These are phyloP conservation scores for Fonsecaea erecta DNA, from an alignment of 2,329 filamentous ascomycete species.

Conservation along the genomic window DNA sequence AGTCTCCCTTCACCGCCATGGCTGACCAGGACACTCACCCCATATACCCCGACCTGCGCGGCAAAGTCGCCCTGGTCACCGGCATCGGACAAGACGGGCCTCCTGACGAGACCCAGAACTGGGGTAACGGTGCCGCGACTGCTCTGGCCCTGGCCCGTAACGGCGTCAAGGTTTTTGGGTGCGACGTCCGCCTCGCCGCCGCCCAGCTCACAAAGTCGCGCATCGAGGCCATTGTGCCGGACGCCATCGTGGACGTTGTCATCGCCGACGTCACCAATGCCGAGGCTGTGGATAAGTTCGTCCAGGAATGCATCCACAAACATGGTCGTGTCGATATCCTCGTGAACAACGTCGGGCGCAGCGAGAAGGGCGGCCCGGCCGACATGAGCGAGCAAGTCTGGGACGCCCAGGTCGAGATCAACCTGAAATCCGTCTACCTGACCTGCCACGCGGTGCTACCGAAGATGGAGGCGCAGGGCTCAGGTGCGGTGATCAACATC, in stretches of 20 bases:
- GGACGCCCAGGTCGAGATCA: slow-evolving; percentile 60
- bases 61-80: slow-evolving; percentile 29
- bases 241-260: slow-evolving; percentile 26
- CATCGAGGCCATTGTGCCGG: slow-evolving; percentile 17
- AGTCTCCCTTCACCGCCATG: neutral
- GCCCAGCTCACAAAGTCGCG: slow-evolving; percentile 22
- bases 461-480: slow-evolving; percentile 57
- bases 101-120: slow-evolving; percentile 13
- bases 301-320: slow-evolving; percentile 57
- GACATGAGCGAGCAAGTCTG: slow-evolving; percentile 56
- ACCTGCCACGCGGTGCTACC: slow-evolving; percentile 59
- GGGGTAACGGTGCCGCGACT: slow-evolving; percentile 32
- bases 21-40: slow-evolving; percentile 12
- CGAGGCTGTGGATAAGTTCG: slow-evolving; percentile 56
- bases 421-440: slow-evolving; percentile 62
- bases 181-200: slow-evolving; percentile 26
- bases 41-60: slow-evolving; percentile 25
- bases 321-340: slow-evolving; percentile 65
- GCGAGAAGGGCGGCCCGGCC: slow-evolving; percentile 58
- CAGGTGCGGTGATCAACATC: slow-evolving; percentile 54
- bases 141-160: slow-evolving; percentile 28
- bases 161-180: slow-evolving; percentile 30
- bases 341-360: slow-evolving; percentile 65
- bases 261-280: slow-evolving; percentile 43
- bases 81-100: slow-evolving; percentile 30